Evolutionary conservation across 1,284 basidiomycete genomes (phyloP).

Genomic region (Exobasidium cylindrosporum): DNA sequence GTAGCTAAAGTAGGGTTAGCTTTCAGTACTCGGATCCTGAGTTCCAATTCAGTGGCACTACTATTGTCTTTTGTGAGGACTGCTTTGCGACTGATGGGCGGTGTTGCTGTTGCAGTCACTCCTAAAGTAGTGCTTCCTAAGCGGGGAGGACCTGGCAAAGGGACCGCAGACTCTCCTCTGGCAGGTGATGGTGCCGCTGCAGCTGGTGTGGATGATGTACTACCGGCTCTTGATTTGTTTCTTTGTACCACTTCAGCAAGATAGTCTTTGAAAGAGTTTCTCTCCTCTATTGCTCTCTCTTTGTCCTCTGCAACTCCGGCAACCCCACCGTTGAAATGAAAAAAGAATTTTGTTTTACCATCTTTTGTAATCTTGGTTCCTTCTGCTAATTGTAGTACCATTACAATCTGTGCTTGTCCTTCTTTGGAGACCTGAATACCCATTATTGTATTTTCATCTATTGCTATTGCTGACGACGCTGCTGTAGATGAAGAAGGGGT

Average conservation of each 20-base stretch:
- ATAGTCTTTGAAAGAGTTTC: conserved; percentile 21
- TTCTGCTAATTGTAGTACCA: conserved; percentile 14
- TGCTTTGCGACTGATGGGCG: background rate
- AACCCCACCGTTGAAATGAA: conserved; percentile 14
- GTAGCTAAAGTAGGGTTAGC: conserved; percentile 39
- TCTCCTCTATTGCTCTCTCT: conserved; percentile 9
- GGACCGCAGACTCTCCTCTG: background rate
- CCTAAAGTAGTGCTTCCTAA: background rate
- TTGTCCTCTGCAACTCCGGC: conserved; percentile 5
- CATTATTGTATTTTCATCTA: conserved; percentile 9
- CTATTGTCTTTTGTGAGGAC: conserved; percentile 8
- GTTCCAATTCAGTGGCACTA: conserved; percentile 32
- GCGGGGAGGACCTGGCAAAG: background rate
- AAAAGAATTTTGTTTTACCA: conserved; percentile 11
- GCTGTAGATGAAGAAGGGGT: conserved; percentile 15
- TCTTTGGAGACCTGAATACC: conserved; percentile 18
- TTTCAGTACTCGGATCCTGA: conserved; percentile 43
- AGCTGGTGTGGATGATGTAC: background rate
- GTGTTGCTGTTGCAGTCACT: background rate
- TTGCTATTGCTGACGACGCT: conserved; percentile 10
- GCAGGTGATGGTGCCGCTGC: background rate
- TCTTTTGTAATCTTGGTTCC: conserved; percentile 3
- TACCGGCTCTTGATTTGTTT: conserved; percentile 13
- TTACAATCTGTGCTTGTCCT: conserved; percentile 8
- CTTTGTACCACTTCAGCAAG: conserved; percentile 14